Evolutionary conservation across 2,329 filamentous ascomycete species (phyloP).

Genomic region (Calonectria pauciramosa): DNA sequence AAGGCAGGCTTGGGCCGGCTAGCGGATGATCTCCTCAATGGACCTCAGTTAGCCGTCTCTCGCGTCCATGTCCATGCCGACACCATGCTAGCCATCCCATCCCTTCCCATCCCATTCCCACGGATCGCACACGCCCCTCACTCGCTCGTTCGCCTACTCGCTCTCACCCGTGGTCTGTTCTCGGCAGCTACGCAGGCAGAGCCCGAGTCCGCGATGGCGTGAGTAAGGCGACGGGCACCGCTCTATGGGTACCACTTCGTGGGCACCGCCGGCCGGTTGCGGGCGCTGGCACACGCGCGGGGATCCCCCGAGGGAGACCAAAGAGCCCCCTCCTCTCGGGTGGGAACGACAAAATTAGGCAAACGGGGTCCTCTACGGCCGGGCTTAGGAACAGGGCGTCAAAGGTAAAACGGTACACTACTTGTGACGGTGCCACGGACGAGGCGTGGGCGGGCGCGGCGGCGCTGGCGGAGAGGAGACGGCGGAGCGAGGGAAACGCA

Average conservation of each 20-base stretch:
- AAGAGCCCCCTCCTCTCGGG: not conserved
- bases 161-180: not conserved
- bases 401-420: slow-evolving; percentile 7
- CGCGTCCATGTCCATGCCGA: slow-evolving; percentile 1
- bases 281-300: not conserved
- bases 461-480: slow-evolving; percentile 4
- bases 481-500: not conserved
- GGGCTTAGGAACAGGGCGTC: not conserved
- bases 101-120: not conserved
- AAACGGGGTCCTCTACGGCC: not conserved
- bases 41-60: slow-evolving; percentile 3
- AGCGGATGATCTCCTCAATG: slow-evolving; percentile 4
- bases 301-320: not conserved
- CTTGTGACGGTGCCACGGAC: slow-evolving; percentile 7
- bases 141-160: not conserved
- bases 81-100: slow-evolving; percentile 8
- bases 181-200: not conserved
- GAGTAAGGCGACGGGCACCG: not conserved
- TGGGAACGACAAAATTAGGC: slow-evolving; percentile 8
- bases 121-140: slow-evolving; percentile 1
- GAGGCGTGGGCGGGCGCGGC: slow-evolving; percentile 4
- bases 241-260: not conserved
- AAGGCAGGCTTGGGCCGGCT: not conserved
- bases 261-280: slow-evolving; percentile 4
- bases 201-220: slow-evolving; percentile 14